A percentile compares a stretch with the other conserved stretches of the same genome.
Evolutionary conservation across 176 grass and related monocot species (phyloP).

Genomic region (Aegilops longissima): DNA sequence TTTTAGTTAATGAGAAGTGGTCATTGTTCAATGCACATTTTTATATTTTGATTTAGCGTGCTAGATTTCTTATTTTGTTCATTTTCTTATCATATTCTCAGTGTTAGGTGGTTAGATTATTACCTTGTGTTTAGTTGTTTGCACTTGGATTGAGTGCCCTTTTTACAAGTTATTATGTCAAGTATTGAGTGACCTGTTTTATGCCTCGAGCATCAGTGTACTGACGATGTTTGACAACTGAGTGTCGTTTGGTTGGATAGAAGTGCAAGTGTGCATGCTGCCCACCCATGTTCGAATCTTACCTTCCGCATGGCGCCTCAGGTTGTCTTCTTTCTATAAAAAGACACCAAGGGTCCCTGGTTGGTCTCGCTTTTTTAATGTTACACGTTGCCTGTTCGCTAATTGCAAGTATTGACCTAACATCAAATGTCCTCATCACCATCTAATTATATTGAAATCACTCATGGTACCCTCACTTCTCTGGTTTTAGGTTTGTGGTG

Average conservation of each 20-base stretch:
- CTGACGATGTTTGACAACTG: neutral
- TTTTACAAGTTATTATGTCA: slow-evolving; percentile 4
- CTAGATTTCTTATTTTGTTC: neutral
- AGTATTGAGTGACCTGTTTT: neutral
- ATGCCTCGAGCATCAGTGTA: neutral
- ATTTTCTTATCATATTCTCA: slow-evolving; percentile 15
- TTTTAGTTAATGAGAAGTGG: neutral
- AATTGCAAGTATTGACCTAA: neutral
- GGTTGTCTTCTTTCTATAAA: neutral
- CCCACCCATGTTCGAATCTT: neutral
- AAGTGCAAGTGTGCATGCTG: neutral
- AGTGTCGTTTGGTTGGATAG: neutral
- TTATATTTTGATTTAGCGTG: slow-evolving; percentile 15
- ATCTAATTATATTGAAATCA: slow-evolving; percentile 6
- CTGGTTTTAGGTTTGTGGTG: slow-evolving; percentile 5
- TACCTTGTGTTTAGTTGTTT: neutral
- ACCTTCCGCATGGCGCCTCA: neutral
- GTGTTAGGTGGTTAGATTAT: slow-evolving; percentile 19
- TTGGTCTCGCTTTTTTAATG: neutral
- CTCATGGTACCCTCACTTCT: neutral
- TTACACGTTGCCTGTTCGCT: neutral
- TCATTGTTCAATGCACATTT: neutral
- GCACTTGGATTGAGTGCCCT: slow-evolving; percentile 1
- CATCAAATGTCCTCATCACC: neutral
- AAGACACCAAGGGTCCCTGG: slow-evolving; percentile 3